These are phyloP conservation scores for Saccharomycopsis malanga DNA, from an alignment of 805 yeast genomes.

Conservation along the genomic window DNA sequence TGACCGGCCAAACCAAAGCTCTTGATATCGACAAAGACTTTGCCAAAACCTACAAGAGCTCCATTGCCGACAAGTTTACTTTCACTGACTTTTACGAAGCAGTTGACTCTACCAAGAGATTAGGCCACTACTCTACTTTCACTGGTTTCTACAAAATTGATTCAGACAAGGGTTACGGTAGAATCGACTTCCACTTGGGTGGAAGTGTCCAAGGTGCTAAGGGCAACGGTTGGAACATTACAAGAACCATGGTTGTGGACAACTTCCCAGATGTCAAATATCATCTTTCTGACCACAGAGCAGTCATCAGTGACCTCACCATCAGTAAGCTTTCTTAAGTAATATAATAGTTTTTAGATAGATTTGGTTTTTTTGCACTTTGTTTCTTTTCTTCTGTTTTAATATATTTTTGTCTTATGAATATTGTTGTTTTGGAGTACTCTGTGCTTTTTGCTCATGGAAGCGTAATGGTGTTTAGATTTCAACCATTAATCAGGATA, in stretches of 20 bases:
- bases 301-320: conserved; percentile 8
- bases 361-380: too few species aligned
- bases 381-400: too few species aligned
- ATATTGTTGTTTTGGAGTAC: too few species aligned
- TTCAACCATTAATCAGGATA: too few species aligned
- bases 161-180: conserved; percentile 23
- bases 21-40: conserved; percentile 24
- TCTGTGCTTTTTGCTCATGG: too few species aligned
- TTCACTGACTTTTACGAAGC: conserved; percentile 23
- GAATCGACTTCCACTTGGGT: conserved; percentile 36
- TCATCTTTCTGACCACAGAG: conserved; percentile 15
- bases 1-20: conserved; percentile 29
- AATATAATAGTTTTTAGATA: too few species aligned
- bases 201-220: not conserved
- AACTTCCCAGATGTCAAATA: conserved; percentile 10
- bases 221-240: conserved; percentile 11
- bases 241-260: conserved; percentile 8
- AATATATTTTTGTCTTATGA: too few species aligned
- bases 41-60: conserved; percentile 21
- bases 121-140: conserved; percentile 33
- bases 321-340: too few species aligned
- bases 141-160: conserved; percentile 32
- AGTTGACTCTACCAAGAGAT: conserved; percentile 25
- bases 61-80: conserved; percentile 27
- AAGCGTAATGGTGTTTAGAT: too few species aligned